These are phyloP conservation scores for Ceratocystis variospora DNA, from an alignment of 2,329 filamentous ascomycete genomes.

Conservation along the genomic window DNA sequence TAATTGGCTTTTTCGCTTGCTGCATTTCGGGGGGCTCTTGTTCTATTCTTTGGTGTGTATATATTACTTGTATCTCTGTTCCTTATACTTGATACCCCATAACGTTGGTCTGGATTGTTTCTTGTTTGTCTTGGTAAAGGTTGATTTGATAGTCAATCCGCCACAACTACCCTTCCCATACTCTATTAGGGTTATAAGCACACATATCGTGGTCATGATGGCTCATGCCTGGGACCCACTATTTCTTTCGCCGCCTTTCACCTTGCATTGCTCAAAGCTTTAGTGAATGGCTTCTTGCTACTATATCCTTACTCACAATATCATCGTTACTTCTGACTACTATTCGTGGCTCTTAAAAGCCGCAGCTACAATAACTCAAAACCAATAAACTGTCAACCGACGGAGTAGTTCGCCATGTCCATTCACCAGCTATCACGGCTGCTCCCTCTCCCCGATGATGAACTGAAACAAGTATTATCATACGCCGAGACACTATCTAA, in stretches of 20 bases:
- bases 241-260: background rate
- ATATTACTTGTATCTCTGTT: background rate
- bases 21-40: background rate
- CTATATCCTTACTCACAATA: background rate
- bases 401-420: constrained; percentile 32
- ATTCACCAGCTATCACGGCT: constrained; percentile 59
- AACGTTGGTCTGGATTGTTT: background rate
- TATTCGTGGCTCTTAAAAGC: background rate
- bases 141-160: background rate
- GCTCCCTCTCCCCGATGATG: constrained; percentile 71
- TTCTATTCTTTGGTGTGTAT: background rate
- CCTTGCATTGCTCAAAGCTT: background rate
- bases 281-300: background rate
- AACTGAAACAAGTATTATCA: constrained; percentile 68
- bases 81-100: background rate
- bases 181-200: background rate
- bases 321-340: background rate
- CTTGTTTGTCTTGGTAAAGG: background rate
- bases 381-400: background rate
- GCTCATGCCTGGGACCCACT: constrained; percentile 6
- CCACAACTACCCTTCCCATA: background rate
- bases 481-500: constrained; percentile 69
- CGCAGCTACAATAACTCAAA: background rate
- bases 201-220: constrained; percentile 4
- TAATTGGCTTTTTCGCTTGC: background rate